Conservation (phyloP, 1,139 yeast species). For the Scheffersomyces parashehatae region DNA sequence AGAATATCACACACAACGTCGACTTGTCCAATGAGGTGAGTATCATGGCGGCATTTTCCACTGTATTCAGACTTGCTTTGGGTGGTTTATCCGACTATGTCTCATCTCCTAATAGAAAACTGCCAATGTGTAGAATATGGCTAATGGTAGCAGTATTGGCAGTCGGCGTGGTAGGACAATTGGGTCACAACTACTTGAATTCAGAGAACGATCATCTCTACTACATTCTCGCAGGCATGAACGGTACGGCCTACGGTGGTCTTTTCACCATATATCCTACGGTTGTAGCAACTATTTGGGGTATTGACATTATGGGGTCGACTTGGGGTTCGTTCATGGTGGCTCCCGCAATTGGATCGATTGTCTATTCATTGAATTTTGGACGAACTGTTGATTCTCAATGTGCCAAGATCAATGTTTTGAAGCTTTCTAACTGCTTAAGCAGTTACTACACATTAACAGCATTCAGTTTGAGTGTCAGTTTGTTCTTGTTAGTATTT, state of each 20-base stretch:
- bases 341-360: slow-evolving; percentile 88
- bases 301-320: slow-evolving; percentile 84
- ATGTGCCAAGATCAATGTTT: slow-evolving; percentile 19
- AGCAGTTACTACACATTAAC: slow-evolving; percentile 36
- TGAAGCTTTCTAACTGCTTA: slow-evolving; percentile 25
- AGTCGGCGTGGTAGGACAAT: slow-evolving; percentile 48
- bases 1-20: slow-evolving; percentile 22
- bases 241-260: slow-evolving; percentile 81
- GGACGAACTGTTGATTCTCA: slow-evolving; percentile 62
- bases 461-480: slow-evolving; percentile 27
- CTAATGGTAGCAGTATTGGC: slow-evolving; percentile 41
- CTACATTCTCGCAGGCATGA: slow-evolving; percentile 47
- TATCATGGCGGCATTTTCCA: slow-evolving; percentile 41
- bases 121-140: slow-evolving; percentile 41
- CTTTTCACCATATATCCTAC: slow-evolving; percentile 85
- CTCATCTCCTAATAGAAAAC: slow-evolving; percentile 24
- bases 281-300: slow-evolving; percentile 82
- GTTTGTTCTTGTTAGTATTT: slow-evolving; percentile 29
- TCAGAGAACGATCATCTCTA: slow-evolving; percentile 15
- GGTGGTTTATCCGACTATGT: slow-evolving; percentile 69
- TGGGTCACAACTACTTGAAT: slow-evolving; percentile 9
- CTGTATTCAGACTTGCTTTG: slow-evolving; percentile 51
- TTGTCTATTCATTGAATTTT: slow-evolving; percentile 68
- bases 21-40: slow-evolving; percentile 54
- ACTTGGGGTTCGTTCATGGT: slow-evolving; percentile 91